Base-by-base conservation (phyloP, 805 yeast genomes). In the Nakazawaea peltata region DNA sequence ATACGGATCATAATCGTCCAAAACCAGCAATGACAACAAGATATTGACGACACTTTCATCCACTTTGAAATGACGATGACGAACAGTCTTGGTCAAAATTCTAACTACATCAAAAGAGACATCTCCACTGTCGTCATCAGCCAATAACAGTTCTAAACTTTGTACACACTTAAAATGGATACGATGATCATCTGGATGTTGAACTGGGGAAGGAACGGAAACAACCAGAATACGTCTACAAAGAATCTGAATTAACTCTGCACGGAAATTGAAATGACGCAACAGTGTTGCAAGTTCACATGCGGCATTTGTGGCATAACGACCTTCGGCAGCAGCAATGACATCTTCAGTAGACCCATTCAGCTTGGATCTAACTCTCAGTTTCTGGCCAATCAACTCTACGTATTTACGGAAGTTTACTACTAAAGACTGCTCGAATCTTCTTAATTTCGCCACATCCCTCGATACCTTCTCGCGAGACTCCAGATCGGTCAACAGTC, bases 81-180 rank as follows among this genome's bases (percentile, higher is more conserved):
- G 78, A 35, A 88, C 57, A 36, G 86, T 75, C 49, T 83, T 83
- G 32, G 78, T 61, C 41, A 90, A 51, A 17, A 79, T 57, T 51
- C 82, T 70, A 1, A 81, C 74, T 26, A 86, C 57, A 38, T 87
- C 97, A 37, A 75, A 63, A 2, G 95, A 76, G 11, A 85, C 72
- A 40, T 75, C 83, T 38, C 98, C 98, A 42, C 74, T 72, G 40
- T 77, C 81, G 56, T 90, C 98, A 16, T 81, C 90, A 41, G 66
- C 61, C 37, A 90, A 64, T n/a, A 86, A 51, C n/a, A 65, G 58
- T 52, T 81, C 90, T 23, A 92, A 52, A 2, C 81, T 72, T 28
- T 74, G 63, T 13, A 88, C 57, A 49, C 90, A 74, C 40, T 65
- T 65, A 19, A 60, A 59, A 52, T 77, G 86, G 1, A 74, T 59